Evolutionary conservation across 352 stramenopile species (phyloP).

Genomic region (Phytophthora melonis): DNA sequence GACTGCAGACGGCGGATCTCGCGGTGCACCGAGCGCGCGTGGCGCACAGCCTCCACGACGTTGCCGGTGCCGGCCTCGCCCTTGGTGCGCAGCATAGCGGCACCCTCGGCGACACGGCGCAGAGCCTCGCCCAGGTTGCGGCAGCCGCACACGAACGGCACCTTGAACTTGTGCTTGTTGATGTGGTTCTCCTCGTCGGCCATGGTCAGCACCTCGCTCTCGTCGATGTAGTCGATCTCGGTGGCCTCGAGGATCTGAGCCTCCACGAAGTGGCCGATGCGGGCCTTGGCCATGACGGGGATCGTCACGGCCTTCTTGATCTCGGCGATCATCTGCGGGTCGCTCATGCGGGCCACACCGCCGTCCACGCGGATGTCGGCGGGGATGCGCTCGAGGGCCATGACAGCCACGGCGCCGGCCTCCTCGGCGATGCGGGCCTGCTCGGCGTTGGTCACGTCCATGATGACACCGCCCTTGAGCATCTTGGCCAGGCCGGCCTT

Average conservation of each 20-base stretch:
- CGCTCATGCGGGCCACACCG: conserved; percentile 97
- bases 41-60: conserved; percentile 97
- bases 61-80: conserved; percentile 98
- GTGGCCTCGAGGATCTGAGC: conserved; percentile 98
- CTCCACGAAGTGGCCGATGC: conserved; percentile 99
- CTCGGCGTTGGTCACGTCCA: conserved; percentile 94
- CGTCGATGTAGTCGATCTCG: conserved; percentile 99
- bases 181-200: conserved; percentile 98
- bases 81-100: conserved; percentile 98
- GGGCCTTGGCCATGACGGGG: conserved; percentile 98
- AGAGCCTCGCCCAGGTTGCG: conserved; percentile 98
- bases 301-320: conserved; percentile 99
- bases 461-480: conserved; percentile 99
- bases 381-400: conserved; percentile 98
- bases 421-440: conserved; percentile 97
- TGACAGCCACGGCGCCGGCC: conserved; percentile 97
- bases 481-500: conserved; percentile 98
- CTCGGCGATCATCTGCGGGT: conserved; percentile 97
- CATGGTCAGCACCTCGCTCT: conserved; percentile 98
- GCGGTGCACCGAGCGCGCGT: conserved; percentile 93
- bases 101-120: conserved; percentile 95
- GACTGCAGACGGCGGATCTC: conserved; percentile 92
- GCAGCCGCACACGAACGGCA: conserved; percentile 99
- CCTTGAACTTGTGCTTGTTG: conserved; percentile 97
- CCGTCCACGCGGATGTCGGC: conserved; percentile 97